Percentiles rank a stretch among this genome's conserved stretches.
These are phyloP conservation scores for Monoraphidium neglectum DNA, from an alignment of 139 green algal genomes.

Conservation along the genomic window DNA sequence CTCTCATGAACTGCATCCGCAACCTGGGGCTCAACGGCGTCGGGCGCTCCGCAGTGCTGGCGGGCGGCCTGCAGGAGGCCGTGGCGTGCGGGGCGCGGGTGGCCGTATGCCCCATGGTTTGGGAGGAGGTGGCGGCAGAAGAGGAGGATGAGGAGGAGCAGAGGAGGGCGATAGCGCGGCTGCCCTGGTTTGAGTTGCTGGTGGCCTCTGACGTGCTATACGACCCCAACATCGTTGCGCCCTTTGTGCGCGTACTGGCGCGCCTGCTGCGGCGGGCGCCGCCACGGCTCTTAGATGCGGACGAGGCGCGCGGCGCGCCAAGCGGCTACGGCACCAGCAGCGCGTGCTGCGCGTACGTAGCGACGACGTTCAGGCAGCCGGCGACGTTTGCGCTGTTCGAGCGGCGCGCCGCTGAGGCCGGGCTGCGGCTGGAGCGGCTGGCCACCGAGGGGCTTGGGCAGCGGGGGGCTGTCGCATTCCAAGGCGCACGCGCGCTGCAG, in stretches of 20 bases:
- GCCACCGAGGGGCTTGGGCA: background rate
- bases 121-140: no score
- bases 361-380: conserved; percentile 26
- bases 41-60: background rate
- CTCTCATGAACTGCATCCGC: conserved; percentile 63
- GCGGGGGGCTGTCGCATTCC: background rate
- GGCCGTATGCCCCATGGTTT: no score
- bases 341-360: conserved; percentile 18
- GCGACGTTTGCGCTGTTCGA: conserved; percentile 41
- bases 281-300: background rate
- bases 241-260: conserved; percentile 11
- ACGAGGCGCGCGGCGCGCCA: background rate
- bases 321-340: background rate
- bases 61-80: no score
- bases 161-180: conserved; percentile 5
- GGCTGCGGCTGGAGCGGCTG: conserved; percentile 9
- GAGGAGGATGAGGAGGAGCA: background rate
- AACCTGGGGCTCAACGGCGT: conserved; percentile 73
- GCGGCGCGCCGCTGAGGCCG: background rate
- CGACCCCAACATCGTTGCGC: conserved; percentile 46
- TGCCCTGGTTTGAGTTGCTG: conserved; percentile 34
- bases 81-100: no score
- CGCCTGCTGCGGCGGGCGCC: background rate
- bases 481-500: background rate
- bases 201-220: conserved; percentile 74